These are phyloP conservation scores for Triticum dicoccoides DNA, from an alignment of 176 grass and related monocot genomes.

Conservation along the genomic window DNA sequence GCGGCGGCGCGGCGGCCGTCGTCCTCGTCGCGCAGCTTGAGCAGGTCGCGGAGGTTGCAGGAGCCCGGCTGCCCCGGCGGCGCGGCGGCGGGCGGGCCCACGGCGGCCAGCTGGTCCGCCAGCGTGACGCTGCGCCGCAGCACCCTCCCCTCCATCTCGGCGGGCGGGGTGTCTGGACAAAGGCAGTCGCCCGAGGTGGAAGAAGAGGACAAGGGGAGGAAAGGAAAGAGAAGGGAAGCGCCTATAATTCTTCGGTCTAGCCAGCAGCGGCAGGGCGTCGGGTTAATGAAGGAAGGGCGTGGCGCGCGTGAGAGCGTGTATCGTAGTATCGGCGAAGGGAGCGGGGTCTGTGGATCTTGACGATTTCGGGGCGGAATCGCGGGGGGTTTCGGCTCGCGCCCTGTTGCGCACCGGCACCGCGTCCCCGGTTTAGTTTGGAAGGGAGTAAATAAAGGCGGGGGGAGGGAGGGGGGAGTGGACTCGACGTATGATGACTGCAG, in stretches of 20 bases:
- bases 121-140: constrained; percentile 71
- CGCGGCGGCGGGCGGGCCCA: constrained; percentile 11
- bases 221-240: not conserved
- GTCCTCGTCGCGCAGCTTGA: constrained; percentile 54
- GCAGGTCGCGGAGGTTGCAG: constrained; percentile 61
- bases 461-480: not conserved
- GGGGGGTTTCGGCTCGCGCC: not conserved
- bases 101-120: constrained; percentile 75
- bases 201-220: not conserved
- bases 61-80: constrained; percentile 13
- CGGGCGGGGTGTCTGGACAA: not conserved
- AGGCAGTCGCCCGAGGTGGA: not conserved
- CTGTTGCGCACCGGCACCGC: not conserved
- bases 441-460: constrained; percentile 14
- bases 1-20: constrained; percentile 50
- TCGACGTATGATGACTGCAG: not conserved
- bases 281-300: constrained; percentile 21
- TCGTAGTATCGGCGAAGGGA: not conserved
- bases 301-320: not conserved
- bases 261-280: not conserved
- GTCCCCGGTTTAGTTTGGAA: not conserved
- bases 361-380: not conserved
- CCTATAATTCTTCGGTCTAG: not conserved
- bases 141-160: constrained; percentile 52
- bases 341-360: constrained; percentile 15